Evolutionary conservation across 2,329 filamentous ascomycete species (phyloP).

Genomic region (Pseudocercospora pini-densiflorae): DNA sequence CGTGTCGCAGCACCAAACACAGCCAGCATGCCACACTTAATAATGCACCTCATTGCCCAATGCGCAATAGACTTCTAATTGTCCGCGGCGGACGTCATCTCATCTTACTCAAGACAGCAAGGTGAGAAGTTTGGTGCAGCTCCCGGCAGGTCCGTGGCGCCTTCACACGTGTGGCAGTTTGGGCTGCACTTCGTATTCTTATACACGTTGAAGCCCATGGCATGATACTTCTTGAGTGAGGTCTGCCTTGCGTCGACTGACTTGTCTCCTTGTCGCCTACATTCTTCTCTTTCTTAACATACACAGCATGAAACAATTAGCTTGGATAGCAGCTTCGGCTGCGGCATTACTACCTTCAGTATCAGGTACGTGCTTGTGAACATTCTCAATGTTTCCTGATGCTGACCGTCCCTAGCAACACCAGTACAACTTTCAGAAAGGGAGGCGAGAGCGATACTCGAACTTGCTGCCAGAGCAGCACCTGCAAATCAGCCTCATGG

Average conservation of each 20-base stretch:
- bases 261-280: neutral
- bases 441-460: conserved; percentile 7
- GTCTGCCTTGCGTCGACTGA: neutral
- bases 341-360: conserved; percentile 1
- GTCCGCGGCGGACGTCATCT: conserved; percentile 8
- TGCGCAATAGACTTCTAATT: neutral
- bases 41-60: neutral
- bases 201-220: neutral
- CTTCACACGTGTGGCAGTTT: neutral
- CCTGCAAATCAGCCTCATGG: conserved; percentile 64
- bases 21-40: neutral
- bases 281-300: neutral
- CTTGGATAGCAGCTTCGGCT: conserved; percentile 11
- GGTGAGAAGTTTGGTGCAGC: neutral
- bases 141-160: conserved; percentile 7
- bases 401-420: conserved; percentile 2
- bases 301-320: conserved; percentile 1
- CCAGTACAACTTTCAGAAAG: conserved; percentile 9
- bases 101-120: conserved; percentile 8
- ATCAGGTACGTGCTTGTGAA: neutral
- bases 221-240: neutral
- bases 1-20: neutral
- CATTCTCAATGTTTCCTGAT: neutral
- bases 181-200: neutral
- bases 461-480: conserved; percentile 29